A percentile compares a stretch with the other conserved stretches of the same genome.
These are phyloP conservation scores for Aspergillus pseudoviridinutans DNA, from an alignment of 2,329 filamentous ascomycete genomes.

Conservation along the genomic window DNA sequence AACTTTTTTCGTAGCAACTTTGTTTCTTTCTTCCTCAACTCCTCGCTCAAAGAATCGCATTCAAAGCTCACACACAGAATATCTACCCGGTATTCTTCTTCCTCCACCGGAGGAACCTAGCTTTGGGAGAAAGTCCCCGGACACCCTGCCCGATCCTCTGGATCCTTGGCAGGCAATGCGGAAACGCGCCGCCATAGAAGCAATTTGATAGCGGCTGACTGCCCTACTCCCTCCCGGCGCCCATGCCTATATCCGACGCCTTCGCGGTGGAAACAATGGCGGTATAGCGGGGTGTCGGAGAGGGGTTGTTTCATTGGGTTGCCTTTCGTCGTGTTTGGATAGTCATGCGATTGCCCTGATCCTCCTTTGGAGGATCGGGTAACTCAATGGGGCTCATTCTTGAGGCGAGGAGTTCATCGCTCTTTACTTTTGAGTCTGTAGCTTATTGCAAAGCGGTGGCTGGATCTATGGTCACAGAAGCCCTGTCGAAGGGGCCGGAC, in stretches of 20 bases:
- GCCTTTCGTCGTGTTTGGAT: constrained; percentile 87
- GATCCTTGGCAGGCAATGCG: constrained; percentile 57
- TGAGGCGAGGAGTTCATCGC: constrained; percentile 79
- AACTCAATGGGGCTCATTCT: constrained; percentile 99
- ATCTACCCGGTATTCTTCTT: constrained; percentile 35
- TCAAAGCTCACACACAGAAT: constrained; percentile 95
- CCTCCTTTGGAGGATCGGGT: constrained; percentile 50
- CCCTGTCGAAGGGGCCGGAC: constrained; percentile 68
- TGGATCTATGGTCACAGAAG: constrained; percentile 45
- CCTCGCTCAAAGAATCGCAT: constrained; percentile 99
- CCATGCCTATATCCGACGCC: constrained; percentile 52
- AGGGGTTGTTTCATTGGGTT: constrained; percentile 46
- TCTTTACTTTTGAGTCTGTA: constrained; percentile 49
- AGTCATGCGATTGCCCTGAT: constrained; percentile 94
- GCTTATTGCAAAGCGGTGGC: constrained; percentile 53
- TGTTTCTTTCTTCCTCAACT: constrained; percentile 56
- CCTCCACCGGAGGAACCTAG: constrained; percentile 41
- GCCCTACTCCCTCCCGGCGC: constrained; percentile 47
- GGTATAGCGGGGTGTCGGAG: constrained; percentile 29
- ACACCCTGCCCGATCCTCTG: constrained; percentile 56
- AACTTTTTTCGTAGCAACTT: constrained; percentile 22
- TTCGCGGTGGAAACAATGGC: constrained; percentile 36
- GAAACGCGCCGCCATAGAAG: constrained; percentile 99
- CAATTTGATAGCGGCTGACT: constrained; percentile 76
- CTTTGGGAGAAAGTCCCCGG: constrained; percentile 99